Evolutionary conservation across 106 monocot species (phyloP).

Genomic region (Allium cepa): DNA sequence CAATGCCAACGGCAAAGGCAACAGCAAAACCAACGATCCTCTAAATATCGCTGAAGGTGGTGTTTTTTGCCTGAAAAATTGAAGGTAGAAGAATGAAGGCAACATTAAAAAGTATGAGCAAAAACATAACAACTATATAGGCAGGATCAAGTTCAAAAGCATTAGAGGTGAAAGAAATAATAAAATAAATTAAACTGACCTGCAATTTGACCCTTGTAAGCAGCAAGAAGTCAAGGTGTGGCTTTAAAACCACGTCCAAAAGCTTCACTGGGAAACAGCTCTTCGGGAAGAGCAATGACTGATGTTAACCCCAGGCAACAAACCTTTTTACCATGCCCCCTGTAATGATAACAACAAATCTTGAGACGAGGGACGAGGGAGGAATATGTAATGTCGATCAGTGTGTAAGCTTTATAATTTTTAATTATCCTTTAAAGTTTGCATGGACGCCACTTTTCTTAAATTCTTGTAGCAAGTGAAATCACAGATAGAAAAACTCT

Average conservation of each 20-base stretch:
- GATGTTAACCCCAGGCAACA: constrained; percentile 90
- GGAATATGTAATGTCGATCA: background rate
- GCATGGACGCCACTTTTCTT: constrained; percentile 65
- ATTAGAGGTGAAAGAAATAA: no score
- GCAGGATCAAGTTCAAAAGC: no score
- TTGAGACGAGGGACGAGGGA: constrained; percentile 1
- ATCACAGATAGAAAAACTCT: constrained; percentile 76
- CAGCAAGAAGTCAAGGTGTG: constrained; percentile 61
- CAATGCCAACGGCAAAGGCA: no score
- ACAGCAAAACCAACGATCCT: no score
- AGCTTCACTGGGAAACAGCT: constrained; percentile 64
- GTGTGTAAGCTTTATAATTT: background rate
- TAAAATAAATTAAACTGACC: constrained; percentile 17
- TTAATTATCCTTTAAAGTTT: constrained; percentile 64
- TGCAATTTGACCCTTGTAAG: constrained; percentile 91
- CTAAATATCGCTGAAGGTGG: no score
- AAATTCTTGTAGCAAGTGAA: constrained; percentile 77
- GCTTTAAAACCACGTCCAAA: constrained; percentile 59
- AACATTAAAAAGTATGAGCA: no score
- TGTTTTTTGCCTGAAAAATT: no score
- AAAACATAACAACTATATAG: no score
- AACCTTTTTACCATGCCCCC: constrained; percentile 92
- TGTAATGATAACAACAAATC: constrained; percentile 18
- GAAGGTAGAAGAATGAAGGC: no score
- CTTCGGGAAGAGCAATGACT: constrained; percentile 57